Base-by-base conservation (phyloP, 352 stramenopile genomes). In the Pythium periplocum region DNA sequence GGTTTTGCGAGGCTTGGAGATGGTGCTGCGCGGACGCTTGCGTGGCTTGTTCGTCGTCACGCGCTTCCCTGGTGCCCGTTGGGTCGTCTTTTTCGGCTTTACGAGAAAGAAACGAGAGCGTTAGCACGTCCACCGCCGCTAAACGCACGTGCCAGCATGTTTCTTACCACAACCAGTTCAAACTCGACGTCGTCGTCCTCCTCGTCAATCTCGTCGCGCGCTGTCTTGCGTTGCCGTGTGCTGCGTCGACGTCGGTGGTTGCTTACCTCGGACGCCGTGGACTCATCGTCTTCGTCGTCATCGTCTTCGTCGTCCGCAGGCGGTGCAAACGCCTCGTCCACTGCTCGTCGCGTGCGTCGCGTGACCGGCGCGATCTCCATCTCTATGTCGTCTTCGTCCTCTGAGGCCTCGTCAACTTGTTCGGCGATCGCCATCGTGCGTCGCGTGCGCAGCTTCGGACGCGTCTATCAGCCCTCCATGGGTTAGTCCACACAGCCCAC, bases 381-480 rank as follows among this genome's bases (percentile, higher is more conserved):
- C 6, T 73, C 58, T 2, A 53, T 34, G n/a, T 64, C 64, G 41
- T 63, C 55, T 26, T 49, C 48, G 10, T 61, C 32, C 12, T 42
- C 30, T 4, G 17, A 26, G 17, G 17, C 17, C 17, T 57, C 47
- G 5, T 55, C 57, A 3, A 62, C 54, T 37, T 11, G 35, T 43
- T 68, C 50, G 10, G 64, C 32, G 10, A 51, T 10, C 26, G 37
- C 30, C 11, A 52, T 52, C 7, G 36, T 48, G 7, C 71, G 69
- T 45, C 59, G 66, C n/a, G 69, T 76, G 26, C 62, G 51, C 5
- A 80, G 61, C 46, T 82, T 80, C 10, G 69, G 71, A n/a, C 71
- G 66, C 6, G 52, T 42, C n/a, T 55, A 26, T 26, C 17, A 0
- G 17, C 17, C 17, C 17, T 26, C 17, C 17, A 26, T 26, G 17